Base-by-base conservation (phyloP, 2,329 filamentous ascomycete species). In the Scolecobasidium constrictum region DNA sequence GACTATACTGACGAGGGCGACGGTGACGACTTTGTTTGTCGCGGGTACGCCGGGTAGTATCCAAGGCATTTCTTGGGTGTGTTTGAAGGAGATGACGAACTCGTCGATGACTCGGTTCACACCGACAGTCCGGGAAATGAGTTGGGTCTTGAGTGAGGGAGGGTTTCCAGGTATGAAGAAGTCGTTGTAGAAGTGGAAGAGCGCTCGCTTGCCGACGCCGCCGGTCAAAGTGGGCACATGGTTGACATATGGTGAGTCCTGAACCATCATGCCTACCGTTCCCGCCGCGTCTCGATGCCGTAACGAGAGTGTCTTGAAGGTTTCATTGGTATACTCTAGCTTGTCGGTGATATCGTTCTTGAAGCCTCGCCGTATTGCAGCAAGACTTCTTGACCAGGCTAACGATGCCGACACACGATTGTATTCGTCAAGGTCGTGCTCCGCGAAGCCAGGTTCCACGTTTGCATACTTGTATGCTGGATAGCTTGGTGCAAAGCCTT, bases 381-480 rank as follows among this genome's bases (percentile, higher is more conserved):
- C 65, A 44, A 88, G 53, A 23, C 75, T 79, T 4, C 83, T 68
- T 13, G 71, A 75, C 72, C 79, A 86, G 0, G 83, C 81, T 15
- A 86, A 54, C 13, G 72, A 71, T 1, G 81, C 75, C 0, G 72
- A 71, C 3, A 83, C 65, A 6, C 69, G 65, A 48, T 85, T 72
- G 51, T 77, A 86, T 49, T 81, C 74, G 3, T 83, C 77, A 21
- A 83, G 57, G 43, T 85, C 76, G 16, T 72, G 69, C 58, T 87
- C 82, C 0, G 83, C 83, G 48, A 88, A 87, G 0, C 83, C 83
- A 0, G 75, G 62, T 40, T 75, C 62, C 0, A 61, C 73, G 46
- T 68, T 64, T 7, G 69, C 65, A 49, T 81, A 81, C 0, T 67
- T 68, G 52, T 71, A 78, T 3, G 67, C 60, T 35, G 61, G 61